Evolutionary conservation across 1,284 basidiomycete species (phyloP).

Genomic region (Tilletia caries): DNA sequence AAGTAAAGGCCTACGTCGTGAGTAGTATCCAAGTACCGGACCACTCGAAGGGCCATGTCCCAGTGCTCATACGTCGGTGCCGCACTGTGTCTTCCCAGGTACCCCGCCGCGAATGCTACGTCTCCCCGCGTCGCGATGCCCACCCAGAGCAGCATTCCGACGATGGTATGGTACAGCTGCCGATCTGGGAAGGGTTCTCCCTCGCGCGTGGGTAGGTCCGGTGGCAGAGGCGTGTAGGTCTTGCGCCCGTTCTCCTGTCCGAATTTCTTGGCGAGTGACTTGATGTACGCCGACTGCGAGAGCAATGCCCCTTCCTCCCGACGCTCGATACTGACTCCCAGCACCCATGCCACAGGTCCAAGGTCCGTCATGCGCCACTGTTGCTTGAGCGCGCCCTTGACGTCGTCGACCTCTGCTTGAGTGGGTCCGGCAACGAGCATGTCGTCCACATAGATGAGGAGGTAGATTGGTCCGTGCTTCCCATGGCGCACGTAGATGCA

Average conservation of each 20-base stretch:
- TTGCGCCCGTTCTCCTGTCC: neutral
- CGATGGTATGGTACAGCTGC: neutral
- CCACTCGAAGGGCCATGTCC: too few relatives aligned
- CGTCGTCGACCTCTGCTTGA: neutral
- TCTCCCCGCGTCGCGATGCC: neutral
- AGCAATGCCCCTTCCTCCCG: neutral
- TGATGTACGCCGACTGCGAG: neutral
- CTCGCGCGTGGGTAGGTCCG: neutral
- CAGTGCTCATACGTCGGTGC: neutral
- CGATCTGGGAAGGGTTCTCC: neutral
- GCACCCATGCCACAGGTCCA: neutral
- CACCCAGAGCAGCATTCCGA: neutral
- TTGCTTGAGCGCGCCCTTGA: neutral
- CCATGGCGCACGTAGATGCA: neutral
- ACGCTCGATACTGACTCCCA: neutral
- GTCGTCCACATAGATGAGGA: constrained; percentile 5
- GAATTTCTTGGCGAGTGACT: neutral
- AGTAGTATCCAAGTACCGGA: neutral
- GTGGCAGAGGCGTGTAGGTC: neutral
- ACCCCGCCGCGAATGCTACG: neutral
- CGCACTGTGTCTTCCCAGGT: neutral
- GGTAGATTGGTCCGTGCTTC: too few relatives aligned
- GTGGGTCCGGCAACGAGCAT: neutral
- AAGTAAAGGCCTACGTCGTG: neutral
- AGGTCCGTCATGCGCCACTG: neutral